Base-by-base conservation (phyloP, 139 green algal species). In the Auxenochlorella protothecoides region DNA sequence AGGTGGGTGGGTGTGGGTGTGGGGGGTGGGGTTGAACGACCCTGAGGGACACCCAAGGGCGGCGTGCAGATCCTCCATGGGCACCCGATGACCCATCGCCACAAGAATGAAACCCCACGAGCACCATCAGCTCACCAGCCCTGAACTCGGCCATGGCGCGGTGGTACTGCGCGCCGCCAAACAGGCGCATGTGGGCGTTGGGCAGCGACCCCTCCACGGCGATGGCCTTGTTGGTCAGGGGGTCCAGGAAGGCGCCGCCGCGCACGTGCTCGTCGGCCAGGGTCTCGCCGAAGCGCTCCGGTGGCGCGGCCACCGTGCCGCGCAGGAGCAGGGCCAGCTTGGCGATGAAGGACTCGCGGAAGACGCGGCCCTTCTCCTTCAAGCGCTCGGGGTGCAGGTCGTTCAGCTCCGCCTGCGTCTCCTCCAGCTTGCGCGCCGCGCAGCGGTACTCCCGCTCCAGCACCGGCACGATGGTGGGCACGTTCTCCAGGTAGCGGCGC, bases 101-200 rank as follows among this genome's bases (percentile, higher is more conserved):
- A 44, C 27, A 44, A 44, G 27, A 44, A 44, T 44, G 1, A 44
- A 44, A 44, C 27, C 27, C 27, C 27, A 44, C 27, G 27, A 44
- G 27, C 27, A 44, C 27, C 27, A 44, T 44, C 27, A 44, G 27
- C 70, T 0, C 69, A 76, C 74, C 81, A 13, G 65, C 57, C 8
- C 87, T 79, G 80, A 96, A 96, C 85, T 97, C 92, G 15, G 85
- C 83, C 87, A 97, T 94, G 11, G 91, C 90, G 2, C 93, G 79
- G 84, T 97, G 91, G 83, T 96, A 98, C 83, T 97, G 92, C 27
- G 93, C 92, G 2, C 93, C 93, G 13, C 93, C 93, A 79, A 91
- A 97, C 66, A 98, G 85, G 5, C 93, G 89, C 93, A 98, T 97
- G 79, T 90, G 80, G 9, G 80, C 82, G 73, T 97, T 97, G 68